Evolutionary conservation across 805 yeast species (phyloP).

Genomic region (Yarrowia keelungensis): DNA sequence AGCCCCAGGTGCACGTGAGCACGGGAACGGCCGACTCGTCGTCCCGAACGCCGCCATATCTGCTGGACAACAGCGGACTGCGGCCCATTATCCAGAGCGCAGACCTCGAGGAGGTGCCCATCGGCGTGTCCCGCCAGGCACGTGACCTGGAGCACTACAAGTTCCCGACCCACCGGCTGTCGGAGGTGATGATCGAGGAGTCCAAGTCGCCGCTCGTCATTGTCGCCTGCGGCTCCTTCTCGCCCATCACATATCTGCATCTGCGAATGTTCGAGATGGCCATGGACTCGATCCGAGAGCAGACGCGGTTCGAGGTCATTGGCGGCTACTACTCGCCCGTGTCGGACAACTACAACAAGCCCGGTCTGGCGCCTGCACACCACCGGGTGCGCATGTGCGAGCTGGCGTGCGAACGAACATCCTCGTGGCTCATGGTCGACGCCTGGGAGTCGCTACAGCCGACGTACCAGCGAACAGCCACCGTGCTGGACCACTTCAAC

Average conservation of each 20-base stretch:
- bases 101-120: conserved; percentile 96
- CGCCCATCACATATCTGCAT: conserved; percentile 94
- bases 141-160: conserved; percentile 67
- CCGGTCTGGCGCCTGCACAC: conserved; percentile 85
- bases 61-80: conserved; percentile 29
- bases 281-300: conserved; percentile 87
- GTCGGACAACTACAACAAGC: conserved; percentile 84
- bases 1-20: conserved; percentile 8
- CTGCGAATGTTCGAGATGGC: conserved; percentile 99
- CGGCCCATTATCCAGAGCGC: conserved; percentile 67
- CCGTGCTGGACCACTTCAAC: conserved; percentile 94
- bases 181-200: conserved; percentile 70
- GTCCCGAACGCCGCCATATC: conserved; percentile 23
- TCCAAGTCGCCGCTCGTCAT: conserved; percentile 87
- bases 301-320: conserved; percentile 90
- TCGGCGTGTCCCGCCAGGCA: conserved; percentile 90
- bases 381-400: conserved; percentile 99
- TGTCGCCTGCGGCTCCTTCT: conserved; percentile 97
- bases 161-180: conserved; percentile 88
- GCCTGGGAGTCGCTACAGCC: conserved; percentile 98
- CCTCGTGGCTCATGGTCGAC: conserved; percentile 98
- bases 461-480: conserved; percentile 89
- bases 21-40: conserved; percentile 32
- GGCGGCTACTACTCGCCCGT: conserved; percentile 98
- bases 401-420: conserved; percentile 94